phyloP scores from a whole-genome alignment of 1,284 basidiomycete species.

The Spongiforma sp. region DNA sequence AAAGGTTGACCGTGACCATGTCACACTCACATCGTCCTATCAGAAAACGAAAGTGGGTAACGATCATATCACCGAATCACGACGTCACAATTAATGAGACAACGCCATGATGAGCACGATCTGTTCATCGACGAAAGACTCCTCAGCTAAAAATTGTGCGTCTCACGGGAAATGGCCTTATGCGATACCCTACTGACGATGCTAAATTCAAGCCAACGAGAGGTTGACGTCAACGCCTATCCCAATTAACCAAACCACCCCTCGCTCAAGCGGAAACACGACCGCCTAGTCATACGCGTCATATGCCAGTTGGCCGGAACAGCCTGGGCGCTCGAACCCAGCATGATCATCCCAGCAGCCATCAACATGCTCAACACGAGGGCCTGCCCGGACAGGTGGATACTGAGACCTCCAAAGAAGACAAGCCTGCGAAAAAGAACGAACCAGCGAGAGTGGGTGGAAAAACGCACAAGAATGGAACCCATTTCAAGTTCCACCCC shows the following conservation, averaged over 20 bases:
- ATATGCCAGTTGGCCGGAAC: conserved; percentile 70
- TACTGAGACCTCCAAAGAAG: conserved; percentile 82
- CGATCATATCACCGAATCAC: no score
- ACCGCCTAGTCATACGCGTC: conserved; percentile 60
- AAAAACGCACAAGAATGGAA: conserved; percentile 77
- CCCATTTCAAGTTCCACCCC: conserved; percentile 77
- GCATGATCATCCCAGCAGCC: conserved; percentile 58
- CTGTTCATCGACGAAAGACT: no score
- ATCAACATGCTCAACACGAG: conserved; percentile 58
- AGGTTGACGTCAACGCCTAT: neutral
- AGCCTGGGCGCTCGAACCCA: conserved; percentile 46
- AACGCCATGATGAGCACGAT: conserved; percentile 62
- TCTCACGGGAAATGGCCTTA: conserved; percentile 71
- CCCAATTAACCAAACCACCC: conserved; percentile 28
- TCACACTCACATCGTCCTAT: no score
- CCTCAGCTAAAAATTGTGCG: neutral
- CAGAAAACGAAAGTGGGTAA: no score
- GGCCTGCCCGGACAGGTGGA: conserved; percentile 73
- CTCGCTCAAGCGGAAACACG: conserved; percentile 65
- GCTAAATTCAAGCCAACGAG: conserved; percentile 40
- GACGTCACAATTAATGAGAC: no score
- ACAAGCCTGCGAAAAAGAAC: conserved; percentile 63
- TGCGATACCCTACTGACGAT: conserved; percentile 64
- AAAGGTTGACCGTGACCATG: no score
- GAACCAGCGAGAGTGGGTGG: neutral